Evolutionary conservation across 306 rosid species (phyloP).

Genomic region (Cucumis melo): DNA sequence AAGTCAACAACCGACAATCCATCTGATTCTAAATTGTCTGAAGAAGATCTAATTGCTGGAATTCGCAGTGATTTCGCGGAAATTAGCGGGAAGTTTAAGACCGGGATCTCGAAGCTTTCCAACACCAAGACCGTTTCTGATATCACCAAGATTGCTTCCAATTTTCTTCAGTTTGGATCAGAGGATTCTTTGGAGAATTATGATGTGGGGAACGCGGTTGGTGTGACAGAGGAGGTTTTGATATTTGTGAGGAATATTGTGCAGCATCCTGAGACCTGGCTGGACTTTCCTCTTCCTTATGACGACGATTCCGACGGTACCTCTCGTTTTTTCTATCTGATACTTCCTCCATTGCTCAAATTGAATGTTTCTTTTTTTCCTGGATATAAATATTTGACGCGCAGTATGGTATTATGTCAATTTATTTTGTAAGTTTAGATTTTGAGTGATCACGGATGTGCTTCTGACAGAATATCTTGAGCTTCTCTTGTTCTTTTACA

Average conservation of each 20-base stretch:
- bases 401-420: constrained; percentile 1
- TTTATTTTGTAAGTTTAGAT: background rate
- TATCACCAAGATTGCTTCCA: constrained; percentile 87
- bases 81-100: constrained; percentile 66
- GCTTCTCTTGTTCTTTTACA: background rate
- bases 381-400: constrained; percentile 18
- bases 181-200: constrained; percentile 28
- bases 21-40: constrained; percentile 6
- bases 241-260: constrained; percentile 72
- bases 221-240: constrained; percentile 78
- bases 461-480: background rate
- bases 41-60: constrained; percentile 71
- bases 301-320: constrained; percentile 78
- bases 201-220: constrained; percentile 32
- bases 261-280: constrained; percentile 98
- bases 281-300: constrained; percentile 88
- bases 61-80: constrained; percentile 84
- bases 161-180: constrained; percentile 69
- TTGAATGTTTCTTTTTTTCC: background rate
- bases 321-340: background rate
- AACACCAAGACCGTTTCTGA: constrained; percentile 50
- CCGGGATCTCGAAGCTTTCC: constrained; percentile 72
- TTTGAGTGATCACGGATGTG: background rate
- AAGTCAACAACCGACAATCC: background rate
- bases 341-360: background rate